Conservation (phyloP, 2,329 filamentous ascomycete genomes). For the Scytalidium sp. region DNA sequence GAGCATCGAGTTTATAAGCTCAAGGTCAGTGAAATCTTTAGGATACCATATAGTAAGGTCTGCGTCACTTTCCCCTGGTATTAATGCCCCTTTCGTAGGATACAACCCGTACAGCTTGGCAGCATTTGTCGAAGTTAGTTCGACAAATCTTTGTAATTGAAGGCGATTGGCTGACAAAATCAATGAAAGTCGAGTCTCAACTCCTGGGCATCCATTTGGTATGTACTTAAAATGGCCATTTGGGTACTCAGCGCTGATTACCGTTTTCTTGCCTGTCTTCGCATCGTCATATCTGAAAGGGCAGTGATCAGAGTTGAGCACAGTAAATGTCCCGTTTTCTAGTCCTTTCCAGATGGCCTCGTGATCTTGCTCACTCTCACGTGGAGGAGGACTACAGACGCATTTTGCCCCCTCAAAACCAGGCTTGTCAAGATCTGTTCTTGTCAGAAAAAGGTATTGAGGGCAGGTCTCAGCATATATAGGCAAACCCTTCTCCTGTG, state of each 20-base stretch:
- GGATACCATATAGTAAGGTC: conserved; percentile 59
- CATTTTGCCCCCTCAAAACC: conserved; percentile 54
- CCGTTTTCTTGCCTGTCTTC: conserved; percentile 44
- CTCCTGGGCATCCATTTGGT: conserved; percentile 55
- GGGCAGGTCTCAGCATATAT: conserved; percentile 54
- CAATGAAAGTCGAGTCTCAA: conserved; percentile 54
- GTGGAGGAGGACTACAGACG: conserved; percentile 51
- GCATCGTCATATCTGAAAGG: conserved; percentile 41
- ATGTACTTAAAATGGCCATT: conserved; percentile 49
- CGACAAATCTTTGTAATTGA: conserved; percentile 47
- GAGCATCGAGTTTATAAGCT: conserved; percentile 48
- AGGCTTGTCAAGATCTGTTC: conserved; percentile 44
- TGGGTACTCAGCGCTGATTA: conserved; percentile 41
- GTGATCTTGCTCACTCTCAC: conserved; percentile 41
- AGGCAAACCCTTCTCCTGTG: conserved; percentile 45
- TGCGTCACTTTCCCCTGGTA: conserved; percentile 50
- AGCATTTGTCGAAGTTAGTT: conserved; percentile 51
- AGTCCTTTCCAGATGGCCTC: conserved; percentile 49
- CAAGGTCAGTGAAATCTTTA: conserved; percentile 38
- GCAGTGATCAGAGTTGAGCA: conserved; percentile 41
- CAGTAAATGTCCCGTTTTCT: conserved; percentile 48
- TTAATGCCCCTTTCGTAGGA: conserved; percentile 44
- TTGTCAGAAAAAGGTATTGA: conserved; percentile 52
- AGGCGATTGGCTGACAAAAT: conserved; percentile 37
- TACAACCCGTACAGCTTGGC: conserved; percentile 57